Base-by-base conservation (phyloP, 1,139 yeast genomes). In the Candida smagusa region DNA sequence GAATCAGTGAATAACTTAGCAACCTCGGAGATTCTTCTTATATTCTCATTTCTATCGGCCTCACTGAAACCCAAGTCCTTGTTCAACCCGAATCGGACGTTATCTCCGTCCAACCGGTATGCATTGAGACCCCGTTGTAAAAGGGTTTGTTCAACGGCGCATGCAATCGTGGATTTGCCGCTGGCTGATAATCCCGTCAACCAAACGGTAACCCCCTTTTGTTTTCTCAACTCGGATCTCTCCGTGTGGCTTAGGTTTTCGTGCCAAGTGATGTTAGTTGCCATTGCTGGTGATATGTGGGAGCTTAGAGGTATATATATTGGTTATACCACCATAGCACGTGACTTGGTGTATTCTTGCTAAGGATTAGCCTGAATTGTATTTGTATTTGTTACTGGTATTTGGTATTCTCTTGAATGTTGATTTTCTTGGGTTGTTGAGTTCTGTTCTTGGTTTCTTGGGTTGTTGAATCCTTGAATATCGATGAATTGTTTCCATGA, bases 251-350 rank as follows among this genome's bases (percentile, higher is more conserved):
- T 82, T 52, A 90, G 72, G 56, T 94, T 92, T 47, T 79, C 80
- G 66, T 90, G 97, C 97, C 97, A 90, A 48, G 96, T 88, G 62
- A 90, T 88, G 58, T 90, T 90, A 37, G 96, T 82, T 53, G 96
- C 94, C 97, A 89, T 90, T 36, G 27, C n/a, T 24, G 12, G 6
- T 6, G 27, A 9, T 24, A 9, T 6, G 12, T 24, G 27, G 27
- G 27, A 3, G 9, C 3, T 8, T 12, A 12, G 7, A 8, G 21
- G 7, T 12, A 12, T 28, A 28, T 28, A 28, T 31, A 39, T 40
- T 4, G 12, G 13, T 3, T 27, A 27, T 27, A 27, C 35, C 45
- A 46, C 34, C 49, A 46, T 46, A 40, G 39, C 49, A 46, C 49
- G 49, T 46, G 49, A 43, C 9, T 13, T 35, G 34, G n/a, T 16